These are phyloP conservation scores for Pezizomycotina sp. DNA, from an alignment of 2,329 filamentous ascomycete species.

Conservation along the genomic window DNA sequence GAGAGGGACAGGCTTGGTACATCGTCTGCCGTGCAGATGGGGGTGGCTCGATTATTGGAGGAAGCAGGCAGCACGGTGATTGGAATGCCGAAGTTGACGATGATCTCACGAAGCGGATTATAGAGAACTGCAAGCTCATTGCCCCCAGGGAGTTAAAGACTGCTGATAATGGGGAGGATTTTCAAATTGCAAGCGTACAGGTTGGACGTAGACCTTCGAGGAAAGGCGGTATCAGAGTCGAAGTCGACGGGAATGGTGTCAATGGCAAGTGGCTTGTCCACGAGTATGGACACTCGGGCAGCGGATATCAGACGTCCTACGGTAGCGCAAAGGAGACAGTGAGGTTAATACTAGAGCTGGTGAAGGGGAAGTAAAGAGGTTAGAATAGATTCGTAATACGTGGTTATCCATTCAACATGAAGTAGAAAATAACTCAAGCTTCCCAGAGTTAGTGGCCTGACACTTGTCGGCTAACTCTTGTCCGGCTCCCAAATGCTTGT, in stretches of 20 bases:
- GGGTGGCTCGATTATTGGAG: conserved; percentile 31
- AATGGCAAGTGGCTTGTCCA: conserved; percentile 29
- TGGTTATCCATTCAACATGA: no score
- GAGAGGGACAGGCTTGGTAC: conserved; percentile 28
- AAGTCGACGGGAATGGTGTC: conserved; percentile 22
- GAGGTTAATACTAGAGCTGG: conserved; percentile 9
- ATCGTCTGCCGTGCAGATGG: conserved; percentile 31
- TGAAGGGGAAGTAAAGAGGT: conserved; percentile 5
- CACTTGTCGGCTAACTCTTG: no score
- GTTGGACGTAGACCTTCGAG: conserved; percentile 32
- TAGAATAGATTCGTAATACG: no score
- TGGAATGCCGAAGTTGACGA: conserved; percentile 27
- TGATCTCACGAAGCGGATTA: conserved; percentile 28
- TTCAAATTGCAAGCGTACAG: conserved; percentile 31
- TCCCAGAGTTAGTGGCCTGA: no score
- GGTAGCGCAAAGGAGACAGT: conserved; percentile 19
- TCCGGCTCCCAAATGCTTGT: no score
- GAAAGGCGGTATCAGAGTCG: conserved; percentile 31
- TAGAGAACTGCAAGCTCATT: conserved; percentile 28
- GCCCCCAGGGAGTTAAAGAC: conserved; percentile 30
- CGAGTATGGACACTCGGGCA: conserved; percentile 33
- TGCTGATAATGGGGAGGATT: conserved; percentile 28
- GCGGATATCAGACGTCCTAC: conserved; percentile 21
- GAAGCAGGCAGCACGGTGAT: conserved; percentile 30
- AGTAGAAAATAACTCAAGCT: no score